Conservation (phyloP, 2,329 filamentous ascomycete species). For the Diaporthe citri region DNA sequence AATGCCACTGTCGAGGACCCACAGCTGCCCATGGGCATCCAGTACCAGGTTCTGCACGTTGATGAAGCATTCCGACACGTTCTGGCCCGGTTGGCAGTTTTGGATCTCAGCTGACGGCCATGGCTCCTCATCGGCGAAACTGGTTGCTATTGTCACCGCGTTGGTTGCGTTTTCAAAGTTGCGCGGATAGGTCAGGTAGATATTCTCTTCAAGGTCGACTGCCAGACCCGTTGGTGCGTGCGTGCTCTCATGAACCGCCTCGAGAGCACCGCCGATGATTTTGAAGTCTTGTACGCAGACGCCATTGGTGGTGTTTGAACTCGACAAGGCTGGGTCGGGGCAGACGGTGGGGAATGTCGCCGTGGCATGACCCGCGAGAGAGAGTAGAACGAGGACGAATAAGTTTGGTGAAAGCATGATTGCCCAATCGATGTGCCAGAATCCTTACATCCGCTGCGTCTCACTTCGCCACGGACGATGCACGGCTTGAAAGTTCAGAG, state of each 20-base stretch:
- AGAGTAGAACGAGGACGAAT: background rate
- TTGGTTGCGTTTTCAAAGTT: constrained; percentile 52
- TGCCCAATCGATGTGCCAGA: background rate
- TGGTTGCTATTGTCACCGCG: constrained; percentile 54
- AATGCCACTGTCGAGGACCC: constrained; percentile 57
- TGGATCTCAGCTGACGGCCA: constrained; percentile 56
- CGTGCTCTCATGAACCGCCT: constrained; percentile 54
- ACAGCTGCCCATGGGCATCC: constrained; percentile 53
- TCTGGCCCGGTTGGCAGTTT: constrained; percentile 52
- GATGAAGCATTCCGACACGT: constrained; percentile 57
- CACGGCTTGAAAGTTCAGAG: background rate
- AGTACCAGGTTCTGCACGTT: constrained; percentile 60
- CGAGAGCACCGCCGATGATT: constrained; percentile 50
- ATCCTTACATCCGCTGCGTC: no score
- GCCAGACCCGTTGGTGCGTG: constrained; percentile 54
- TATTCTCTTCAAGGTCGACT: constrained; percentile 51
- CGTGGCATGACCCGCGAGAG: background rate
- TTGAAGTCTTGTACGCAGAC: constrained; percentile 48
- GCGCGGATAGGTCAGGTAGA: constrained; percentile 58
- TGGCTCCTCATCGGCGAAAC: constrained; percentile 53
- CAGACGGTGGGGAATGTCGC: constrained; percentile 26
- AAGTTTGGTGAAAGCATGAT: background rate
- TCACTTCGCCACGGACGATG: no score
- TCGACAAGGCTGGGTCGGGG: constrained; percentile 26
- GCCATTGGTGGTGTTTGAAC: constrained; percentile 36